Evolutionary conservation across 2,329 filamentous ascomycete species (phyloP), one percentile per base, ranked within the genome.

Genomic region (Laburnicola sp.): DNA sequence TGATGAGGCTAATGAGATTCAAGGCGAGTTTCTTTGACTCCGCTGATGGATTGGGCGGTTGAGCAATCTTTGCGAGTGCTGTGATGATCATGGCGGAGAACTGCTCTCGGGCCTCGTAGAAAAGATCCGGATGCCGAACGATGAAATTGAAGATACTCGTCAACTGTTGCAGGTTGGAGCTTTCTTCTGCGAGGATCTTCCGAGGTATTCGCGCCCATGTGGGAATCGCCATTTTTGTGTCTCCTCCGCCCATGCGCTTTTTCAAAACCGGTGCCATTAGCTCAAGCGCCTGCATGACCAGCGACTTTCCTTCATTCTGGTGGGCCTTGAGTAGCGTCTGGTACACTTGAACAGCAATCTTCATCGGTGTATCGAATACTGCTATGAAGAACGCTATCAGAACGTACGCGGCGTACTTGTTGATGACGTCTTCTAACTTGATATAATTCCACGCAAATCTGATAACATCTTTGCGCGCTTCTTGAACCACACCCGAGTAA

Each of bases 371-470:
- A 63, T 99, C 95, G 68, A 96, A 99, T 58, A 95, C 89, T 0
- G 91, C 90, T 63, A 99, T 97, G 76, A 99, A 99, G 74, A 97
- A 99, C 2, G 90, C 91, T 54, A 99, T 95, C 4, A 99, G 85
- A 4, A 97, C 93, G 65, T 99, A 99, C 2, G 94, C 92, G 0
- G 93, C 94, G 71, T 97, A 94, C 73, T 99, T 99, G 78, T 97
- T 99, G 77, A 99, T 96, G 50, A 96, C 89, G 72, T 99, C 94
- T 67, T 99, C 95, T n/a, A 99, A 82, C 56, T 69, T 68, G 64
- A 99, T 99, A 69, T 96, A 97, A 16, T 92, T 96, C 94, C 94
- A 99, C 2, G 91, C 92, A 73, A 97, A 99, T 74, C 97, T 97
- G 68, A 99, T 99, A 56, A 99, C 93, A 58, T 99, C 94, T 74